Evolutionary conservation across 768 basidiomycete genomes (phyloP).

Genomic region (Trametes elegans): DNA sequence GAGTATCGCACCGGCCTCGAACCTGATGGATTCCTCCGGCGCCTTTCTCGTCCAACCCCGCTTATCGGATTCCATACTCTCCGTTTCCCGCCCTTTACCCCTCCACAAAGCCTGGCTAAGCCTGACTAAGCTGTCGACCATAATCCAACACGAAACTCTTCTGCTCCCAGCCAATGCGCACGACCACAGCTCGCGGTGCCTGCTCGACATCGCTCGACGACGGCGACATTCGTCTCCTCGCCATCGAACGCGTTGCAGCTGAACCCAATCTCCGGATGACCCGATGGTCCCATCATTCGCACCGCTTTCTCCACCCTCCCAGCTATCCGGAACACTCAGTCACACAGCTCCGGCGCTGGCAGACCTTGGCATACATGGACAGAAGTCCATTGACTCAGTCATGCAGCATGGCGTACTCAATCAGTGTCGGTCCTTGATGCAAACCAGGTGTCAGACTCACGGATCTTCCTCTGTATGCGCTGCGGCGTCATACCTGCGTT

Average conservation of each 20-base stretch:
- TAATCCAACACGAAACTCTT: neutral
- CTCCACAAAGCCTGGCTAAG: neutral
- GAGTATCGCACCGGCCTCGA: neutral
- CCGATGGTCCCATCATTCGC: neutral
- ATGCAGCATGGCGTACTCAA: too few species aligned
- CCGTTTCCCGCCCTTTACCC: neutral
- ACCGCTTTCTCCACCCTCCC: neutral
- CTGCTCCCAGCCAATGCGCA: neutral
- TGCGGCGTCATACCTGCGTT: too few species aligned
- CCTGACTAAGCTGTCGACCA: slow-evolving; percentile 1
- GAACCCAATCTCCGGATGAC: slow-evolving; percentile 1
- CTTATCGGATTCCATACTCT: slow-evolving; percentile 8
- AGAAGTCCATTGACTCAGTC: too few species aligned
- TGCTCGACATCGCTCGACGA: neutral
- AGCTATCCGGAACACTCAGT: neutral
- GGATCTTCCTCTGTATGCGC: too few species aligned
- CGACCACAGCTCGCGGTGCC: slow-evolving; percentile 14
- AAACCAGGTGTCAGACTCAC: too few species aligned
- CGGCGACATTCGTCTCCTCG: neutral
- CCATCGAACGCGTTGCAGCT: slow-evolving; percentile 2
- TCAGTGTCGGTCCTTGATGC: too few species aligned
- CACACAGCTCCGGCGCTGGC: neutral
- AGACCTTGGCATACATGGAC: too few species aligned
- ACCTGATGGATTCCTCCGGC: neutral
- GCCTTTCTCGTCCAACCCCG: neutral